Base-by-base conservation (phyloP, 441 rosid genomes). In the Erodium trifolium region DNA sequence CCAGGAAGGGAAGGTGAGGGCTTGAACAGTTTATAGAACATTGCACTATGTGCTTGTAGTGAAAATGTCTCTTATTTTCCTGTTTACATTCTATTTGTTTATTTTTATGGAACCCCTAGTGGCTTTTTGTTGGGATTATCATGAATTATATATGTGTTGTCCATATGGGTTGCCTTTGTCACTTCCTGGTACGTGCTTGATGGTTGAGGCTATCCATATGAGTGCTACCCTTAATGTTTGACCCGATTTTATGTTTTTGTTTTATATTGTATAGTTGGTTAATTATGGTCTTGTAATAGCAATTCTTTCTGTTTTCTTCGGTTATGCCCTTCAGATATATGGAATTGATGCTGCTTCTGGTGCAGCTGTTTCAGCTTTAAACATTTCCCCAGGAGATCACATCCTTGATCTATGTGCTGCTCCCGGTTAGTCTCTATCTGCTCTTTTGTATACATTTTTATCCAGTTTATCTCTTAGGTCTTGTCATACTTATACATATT, bases 281-380 rank as follows among this genome's bases (percentile, higher is more conserved):
- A 10, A 11, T 47, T 47, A 47, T 12, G 53, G n/a, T 17, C 65
- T 9, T 17, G 23, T n/a, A 11, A 35, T 68, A 16, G 35, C 4
- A 55, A 13, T 10, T 35, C n/a, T 43, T 64, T 27, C 6, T 7
- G 35, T 49, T 60, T 2, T 45, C 9, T 9, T 68, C 64, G 13
- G 45, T 45, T 62, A 66, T 64, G 51, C 34, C 34, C 67, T 76
- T 51, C 75, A 88, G 97, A 81, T 93, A 65, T 93, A 86, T 83
- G 98, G 97, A 68, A 86, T 93, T 63, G 94, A 91, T 75, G 95
- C 96, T 55, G 95, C 97, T 72, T 91, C 97, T 3, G 97, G 96
- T 27, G 95, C 98, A 5, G 91, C 97, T 68, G 93, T 91, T 70
- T 76, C 75, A 35, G 92, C 90, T 14, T 78, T 93, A 84, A 71